Evolutionary conservation across 495 filamentous ascomycete species (phyloP).

Genomic region (Pyronema domesticum): DNA sequence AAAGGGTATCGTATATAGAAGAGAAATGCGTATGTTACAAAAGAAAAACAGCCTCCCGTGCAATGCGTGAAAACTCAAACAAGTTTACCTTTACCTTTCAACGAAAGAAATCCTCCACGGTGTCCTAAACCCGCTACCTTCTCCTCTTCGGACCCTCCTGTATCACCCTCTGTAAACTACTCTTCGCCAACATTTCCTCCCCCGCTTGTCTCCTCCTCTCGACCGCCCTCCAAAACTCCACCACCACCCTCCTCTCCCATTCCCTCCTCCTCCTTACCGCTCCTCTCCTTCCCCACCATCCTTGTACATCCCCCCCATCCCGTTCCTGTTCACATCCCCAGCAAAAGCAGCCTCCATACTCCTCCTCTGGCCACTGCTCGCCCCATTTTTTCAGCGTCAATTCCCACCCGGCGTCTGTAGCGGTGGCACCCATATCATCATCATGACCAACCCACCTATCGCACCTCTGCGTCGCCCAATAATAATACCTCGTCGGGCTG

Average conservation of each 20-base stretch:
- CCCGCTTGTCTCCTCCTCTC: constrained; percentile 11
- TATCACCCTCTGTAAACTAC: background rate
- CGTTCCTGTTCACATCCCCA: constrained; percentile 59
- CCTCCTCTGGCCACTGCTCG: constrained; percentile 36
- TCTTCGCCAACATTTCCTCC: constrained; percentile 6
- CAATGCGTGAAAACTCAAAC: too few relatives aligned
- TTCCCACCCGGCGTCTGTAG: constrained; percentile 45
- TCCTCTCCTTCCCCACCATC: constrained; percentile 6
- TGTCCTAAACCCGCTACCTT: background rate
- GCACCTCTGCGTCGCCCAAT: constrained; percentile 25
- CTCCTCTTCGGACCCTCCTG: background rate
- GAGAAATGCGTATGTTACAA: too few relatives aligned
- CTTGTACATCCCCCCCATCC: constrained; percentile 10
- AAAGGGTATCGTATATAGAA: too few relatives aligned
- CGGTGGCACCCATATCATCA: constrained; percentile 56
- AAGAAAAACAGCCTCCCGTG: too few relatives aligned
- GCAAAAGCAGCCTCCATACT: constrained; percentile 72
- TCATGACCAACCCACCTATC: constrained; percentile 60
- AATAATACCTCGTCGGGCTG: constrained; percentile 43
- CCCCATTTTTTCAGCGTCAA: constrained; percentile 59
- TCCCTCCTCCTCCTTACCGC: constrained; percentile 11
- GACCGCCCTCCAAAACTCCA: constrained; percentile 21
- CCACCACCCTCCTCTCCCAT: constrained; percentile 15
- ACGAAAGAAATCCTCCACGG: too few relatives aligned
- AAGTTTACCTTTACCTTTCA: too few relatives aligned